These are phyloP conservation scores for Rhododendron henanense DNA, from an alignment of 148 eudicot genomes.

Conservation along the genomic window DNA sequence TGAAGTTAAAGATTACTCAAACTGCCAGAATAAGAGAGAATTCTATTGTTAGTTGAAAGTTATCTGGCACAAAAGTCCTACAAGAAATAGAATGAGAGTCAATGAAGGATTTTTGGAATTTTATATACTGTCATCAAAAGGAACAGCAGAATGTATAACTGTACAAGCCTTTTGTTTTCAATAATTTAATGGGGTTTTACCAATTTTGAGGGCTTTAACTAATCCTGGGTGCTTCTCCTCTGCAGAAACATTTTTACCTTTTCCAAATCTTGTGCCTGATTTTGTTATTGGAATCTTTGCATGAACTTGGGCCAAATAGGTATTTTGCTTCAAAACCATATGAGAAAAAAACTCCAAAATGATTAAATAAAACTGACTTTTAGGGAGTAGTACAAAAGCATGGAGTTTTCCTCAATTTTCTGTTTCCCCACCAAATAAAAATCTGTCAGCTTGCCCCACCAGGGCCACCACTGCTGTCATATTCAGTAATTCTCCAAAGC, in stretches of 20 bases:
- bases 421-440: constrained; percentile 3
- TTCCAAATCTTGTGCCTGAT: constrained; percentile 35
- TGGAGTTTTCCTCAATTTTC: background rate
- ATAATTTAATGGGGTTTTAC: constrained; percentile 11
- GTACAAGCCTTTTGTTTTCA: constrained; percentile 1
- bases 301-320: constrained; percentile 17
- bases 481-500: constrained; percentile 28
- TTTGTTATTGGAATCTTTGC: constrained; percentile 36
- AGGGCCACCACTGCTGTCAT: constrained; percentile 15
- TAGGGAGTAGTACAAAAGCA: background rate
- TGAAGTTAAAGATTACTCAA: constrained; percentile 16
- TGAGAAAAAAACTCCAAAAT: background rate
- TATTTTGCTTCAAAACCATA: background rate
- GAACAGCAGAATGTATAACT: constrained; percentile 19
- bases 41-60: constrained; percentile 19
- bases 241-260: constrained; percentile 35
- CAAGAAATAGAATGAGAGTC: constrained; percentile 23
- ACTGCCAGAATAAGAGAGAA: constrained; percentile 7
- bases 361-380: background rate
- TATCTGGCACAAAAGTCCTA: constrained; percentile 24
- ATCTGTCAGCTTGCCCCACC: constrained; percentile 16
- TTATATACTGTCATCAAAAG: constrained; percentile 19
- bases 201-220: constrained; percentile 23
- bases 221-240: constrained; percentile 40
- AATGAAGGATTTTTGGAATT: constrained; percentile 10